Percentiles rank a stretch among this genome's conserved stretches.
phyloP scores from a whole-genome alignment of 352 stramenopile genomes.

The Phytophthora pini region DNA sequence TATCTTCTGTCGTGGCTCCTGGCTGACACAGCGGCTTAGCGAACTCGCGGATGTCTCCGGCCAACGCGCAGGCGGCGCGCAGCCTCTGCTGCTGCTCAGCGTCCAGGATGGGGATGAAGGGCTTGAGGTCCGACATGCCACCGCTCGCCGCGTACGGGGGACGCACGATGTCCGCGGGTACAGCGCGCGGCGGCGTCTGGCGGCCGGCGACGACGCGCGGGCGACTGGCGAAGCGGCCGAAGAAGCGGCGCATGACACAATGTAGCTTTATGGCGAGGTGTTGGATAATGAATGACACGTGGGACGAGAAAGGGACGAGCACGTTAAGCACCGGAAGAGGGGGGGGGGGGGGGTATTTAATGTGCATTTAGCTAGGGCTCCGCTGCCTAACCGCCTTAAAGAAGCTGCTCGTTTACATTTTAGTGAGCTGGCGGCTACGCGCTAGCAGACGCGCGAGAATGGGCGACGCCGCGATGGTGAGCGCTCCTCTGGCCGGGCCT shows the following conservation, averaged over 20 bases:
- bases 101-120: constrained; percentile 85
- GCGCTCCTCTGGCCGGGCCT: constrained; percentile 65
- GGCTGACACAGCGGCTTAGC: constrained; percentile 73
- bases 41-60: constrained; percentile 84
- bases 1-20: constrained; percentile 93
- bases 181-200: constrained; percentile 54
- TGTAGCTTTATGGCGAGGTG: background rate
- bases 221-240: constrained; percentile 38
- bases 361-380: too few species aligned
- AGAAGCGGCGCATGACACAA: constrained; percentile 40
- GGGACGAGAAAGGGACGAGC: constrained; percentile 14
- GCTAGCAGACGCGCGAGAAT: constrained; percentile 75
- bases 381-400: too few species aligned
- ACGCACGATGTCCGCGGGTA: constrained; percentile 60
- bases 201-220: constrained; percentile 50
- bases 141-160: constrained; percentile 72
- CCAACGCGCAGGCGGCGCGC: constrained; percentile 72
- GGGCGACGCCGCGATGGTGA: constrained; percentile 78
- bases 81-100: constrained; percentile 66
- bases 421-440: constrained; percentile 36
- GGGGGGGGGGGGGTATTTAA: background rate
- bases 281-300: background rate
- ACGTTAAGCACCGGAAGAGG: constrained; percentile 7
- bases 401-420: constrained; percentile 19
- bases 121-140: constrained; percentile 69